Evolutionary conservation across 352 stramenopile genomes (phyloP).

Genomic region (Plasmopara halstedii): DNA sequence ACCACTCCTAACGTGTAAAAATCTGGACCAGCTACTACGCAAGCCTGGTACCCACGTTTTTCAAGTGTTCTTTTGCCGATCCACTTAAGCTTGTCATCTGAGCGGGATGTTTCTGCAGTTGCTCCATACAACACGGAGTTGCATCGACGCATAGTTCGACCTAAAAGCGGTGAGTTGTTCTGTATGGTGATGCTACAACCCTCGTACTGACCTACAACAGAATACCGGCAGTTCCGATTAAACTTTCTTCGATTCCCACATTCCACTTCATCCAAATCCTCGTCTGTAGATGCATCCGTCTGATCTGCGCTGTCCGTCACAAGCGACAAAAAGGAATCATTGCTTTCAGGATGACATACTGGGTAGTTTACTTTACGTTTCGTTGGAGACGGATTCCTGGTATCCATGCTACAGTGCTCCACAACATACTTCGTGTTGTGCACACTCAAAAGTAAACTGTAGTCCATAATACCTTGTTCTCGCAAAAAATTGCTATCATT

Average conservation of each 20-base stretch:
- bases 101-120: conserved; percentile 10
- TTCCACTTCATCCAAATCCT: conserved; percentile 52
- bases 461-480: conserved; percentile 85
- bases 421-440: conserved; percentile 83
- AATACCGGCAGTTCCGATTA: conserved; percentile 65
- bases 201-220: conserved; percentile 45
- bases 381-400: conserved; percentile 38
- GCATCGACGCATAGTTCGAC: conserved; percentile 24
- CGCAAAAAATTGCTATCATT: conserved; percentile 68
- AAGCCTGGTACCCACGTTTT: conserved; percentile 64
- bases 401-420: conserved; percentile 41
- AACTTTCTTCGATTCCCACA: conserved; percentile 43
- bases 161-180: conserved; percentile 40
- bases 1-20: conserved; percentile 86
- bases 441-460: conserved; percentile 80
- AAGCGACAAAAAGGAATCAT: conserved; percentile 35
- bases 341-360: conserved; percentile 53
- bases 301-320: conserved; percentile 24
- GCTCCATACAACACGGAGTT: conserved; percentile 39
- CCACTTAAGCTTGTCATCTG: conserved; percentile 37
- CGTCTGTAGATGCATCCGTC: conserved; percentile 35
- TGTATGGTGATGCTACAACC: conserved; percentile 26
- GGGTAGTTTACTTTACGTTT: conserved; percentile 70
- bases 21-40: conserved; percentile 69
- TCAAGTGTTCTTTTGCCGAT: conserved; percentile 48